phyloP scores from a whole-genome alignment of 2,329 filamentous ascomycete species.

The Hypoxylon sp. region DNA sequence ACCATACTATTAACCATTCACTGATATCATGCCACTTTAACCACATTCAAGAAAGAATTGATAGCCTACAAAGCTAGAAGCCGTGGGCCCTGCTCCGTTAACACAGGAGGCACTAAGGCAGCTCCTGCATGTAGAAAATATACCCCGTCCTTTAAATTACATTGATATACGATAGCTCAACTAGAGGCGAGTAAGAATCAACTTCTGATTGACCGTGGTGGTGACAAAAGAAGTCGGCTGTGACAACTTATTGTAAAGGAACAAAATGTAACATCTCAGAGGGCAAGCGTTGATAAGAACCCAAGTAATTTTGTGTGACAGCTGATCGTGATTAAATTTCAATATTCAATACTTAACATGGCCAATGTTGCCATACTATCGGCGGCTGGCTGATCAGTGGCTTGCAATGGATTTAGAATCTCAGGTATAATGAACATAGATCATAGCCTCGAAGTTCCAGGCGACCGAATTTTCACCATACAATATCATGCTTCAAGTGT shows the following conservation, averaged over 20 bases:
- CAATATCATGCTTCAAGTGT: not conserved
- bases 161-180: not conserved
- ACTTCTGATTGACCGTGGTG: not conserved
- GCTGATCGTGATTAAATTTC: conserved; percentile 1
- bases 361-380: not conserved
- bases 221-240: not conserved
- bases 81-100: not conserved
- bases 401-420: not conserved
- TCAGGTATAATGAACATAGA: not conserved
- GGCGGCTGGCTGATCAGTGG: not conserved
- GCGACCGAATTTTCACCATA: not conserved
- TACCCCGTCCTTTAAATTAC: not conserved
- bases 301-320: not conserved
- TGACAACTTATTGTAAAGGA: not conserved
- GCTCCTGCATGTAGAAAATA: not conserved
- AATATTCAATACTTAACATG: not conserved
- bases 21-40: not conserved
- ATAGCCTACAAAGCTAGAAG: not conserved
- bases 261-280: not conserved
- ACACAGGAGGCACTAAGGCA: not conserved
- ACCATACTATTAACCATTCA: not conserved
- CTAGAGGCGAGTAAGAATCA: not conserved
- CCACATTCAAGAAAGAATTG: not conserved
- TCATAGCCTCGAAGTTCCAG: not conserved
- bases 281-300: not conserved